Conservation (phyloP, 140 eudicot species). For the Ambrosia hybrid region DNA sequence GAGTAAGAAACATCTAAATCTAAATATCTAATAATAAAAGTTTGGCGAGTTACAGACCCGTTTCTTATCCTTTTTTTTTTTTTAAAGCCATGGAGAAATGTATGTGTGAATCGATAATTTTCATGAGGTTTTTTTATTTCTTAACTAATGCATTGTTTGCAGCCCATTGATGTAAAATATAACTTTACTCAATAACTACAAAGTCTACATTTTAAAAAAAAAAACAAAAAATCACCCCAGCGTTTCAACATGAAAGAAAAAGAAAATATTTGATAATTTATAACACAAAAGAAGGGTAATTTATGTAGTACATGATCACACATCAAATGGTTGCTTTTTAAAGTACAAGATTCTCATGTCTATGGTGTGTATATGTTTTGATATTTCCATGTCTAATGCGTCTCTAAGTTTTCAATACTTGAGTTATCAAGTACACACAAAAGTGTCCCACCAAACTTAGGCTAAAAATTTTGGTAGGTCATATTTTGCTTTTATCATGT, state of each 20-base stretch:
- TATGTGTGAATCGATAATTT: neutral
- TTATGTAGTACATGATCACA: constrained; percentile 33
- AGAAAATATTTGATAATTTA: constrained; percentile 3
- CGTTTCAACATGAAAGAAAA: neutral
- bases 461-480: constrained; percentile 53
- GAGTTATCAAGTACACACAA: constrained; percentile 48
- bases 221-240: no score
- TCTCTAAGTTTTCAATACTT: constrained; percentile 27
- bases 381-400: constrained; percentile 35
- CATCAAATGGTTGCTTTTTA: constrained; percentile 43
- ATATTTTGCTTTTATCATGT: constrained; percentile 38
- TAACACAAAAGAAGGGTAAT: constrained; percentile 29
- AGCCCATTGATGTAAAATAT: neutral
- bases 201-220: neutral
- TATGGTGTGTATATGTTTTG: constrained; percentile 33
- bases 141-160: neutral
- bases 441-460: constrained; percentile 55
- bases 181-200: neutral
- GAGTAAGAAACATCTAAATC: no score
- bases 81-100: neutral
- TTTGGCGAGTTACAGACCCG: neutral
- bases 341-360: constrained; percentile 59
- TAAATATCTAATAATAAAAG: no score
- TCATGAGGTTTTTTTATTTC: neutral
- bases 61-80: neutral